Percentiles rank a stretch among this genome's conserved stretches.
Evolutionary conservation across 306 rosid species (phyloP).

Genomic region (Astragalus membranaceus): DNA sequence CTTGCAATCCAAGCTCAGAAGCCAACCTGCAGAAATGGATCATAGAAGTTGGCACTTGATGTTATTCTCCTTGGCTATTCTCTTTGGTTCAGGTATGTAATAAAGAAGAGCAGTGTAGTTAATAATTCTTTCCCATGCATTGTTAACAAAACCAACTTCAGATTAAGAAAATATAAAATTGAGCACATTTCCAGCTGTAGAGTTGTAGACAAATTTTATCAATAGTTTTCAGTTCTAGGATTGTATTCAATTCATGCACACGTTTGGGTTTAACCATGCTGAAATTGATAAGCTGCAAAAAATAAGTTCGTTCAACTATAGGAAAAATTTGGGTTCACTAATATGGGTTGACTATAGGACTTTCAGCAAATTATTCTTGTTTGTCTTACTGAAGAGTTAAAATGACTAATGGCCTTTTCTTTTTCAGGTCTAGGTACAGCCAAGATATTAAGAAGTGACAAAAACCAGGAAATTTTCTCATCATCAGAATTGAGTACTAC

Average conservation of each 20-base stretch:
- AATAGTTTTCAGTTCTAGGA: background rate
- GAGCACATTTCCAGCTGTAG: background rate
- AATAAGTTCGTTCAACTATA: background rate
- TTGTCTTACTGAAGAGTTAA: background rate
- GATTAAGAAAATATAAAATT: background rate
- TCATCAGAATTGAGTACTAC: constrained; percentile 30
- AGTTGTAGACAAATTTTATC: background rate
- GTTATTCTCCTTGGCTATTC: constrained; percentile 37
- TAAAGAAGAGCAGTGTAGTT: background rate
- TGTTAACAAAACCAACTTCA: background rate
- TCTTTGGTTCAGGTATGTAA: constrained; percentile 58
- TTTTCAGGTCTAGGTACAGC: constrained; percentile 56
- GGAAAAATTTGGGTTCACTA: background rate
- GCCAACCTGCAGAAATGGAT: constrained; percentile 45
- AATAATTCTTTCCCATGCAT: background rate
- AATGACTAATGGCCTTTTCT: constrained; percentile 15
- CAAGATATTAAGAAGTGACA: constrained; percentile 26
- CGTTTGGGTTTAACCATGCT: background rate
- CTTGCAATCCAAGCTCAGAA: constrained; percentile 11
- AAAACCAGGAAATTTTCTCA: constrained; percentile 38
- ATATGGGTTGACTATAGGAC: background rate
- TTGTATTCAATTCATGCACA: background rate
- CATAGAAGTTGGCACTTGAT: constrained; percentile 31
- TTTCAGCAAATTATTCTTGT: background rate
- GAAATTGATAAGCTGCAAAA: background rate